Evolutionary conservation across 305 asterid species (phyloP), one percentile per base, ranked within the genome.

Genomic region (Euphrasia arctica): DNA sequence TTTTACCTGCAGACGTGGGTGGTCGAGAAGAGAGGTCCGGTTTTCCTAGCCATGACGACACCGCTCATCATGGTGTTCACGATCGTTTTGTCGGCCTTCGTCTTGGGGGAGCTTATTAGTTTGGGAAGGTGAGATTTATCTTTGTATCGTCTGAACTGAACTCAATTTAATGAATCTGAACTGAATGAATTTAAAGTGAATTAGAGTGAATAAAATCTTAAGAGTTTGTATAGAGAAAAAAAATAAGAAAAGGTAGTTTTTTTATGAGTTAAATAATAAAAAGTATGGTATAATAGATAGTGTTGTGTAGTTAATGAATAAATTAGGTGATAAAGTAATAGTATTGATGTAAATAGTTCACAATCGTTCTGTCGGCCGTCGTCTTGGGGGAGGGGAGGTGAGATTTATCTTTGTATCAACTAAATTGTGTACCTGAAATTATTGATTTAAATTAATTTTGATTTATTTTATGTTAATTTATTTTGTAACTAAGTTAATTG

Each of bases 351-450:
- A 18, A 18, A 18, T n/a, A n/a, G 28, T 80, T 92, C 43, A 90
- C 98, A 11, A 84, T 86, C 55, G 60, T 74, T 18, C 60, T 86
- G 5, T 89, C 98, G 0, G 93, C 91, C 10, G 66, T 87, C 49
- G 75, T 92, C 15, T 74, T 87, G 11, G 98, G 98, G 51, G 97
- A 87, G 48, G 98, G 97, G 71, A 87, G 98, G 98, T 89, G 42
- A 36, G 32, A 58, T 67, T 28, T 47, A 41, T 7, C 29, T 9
- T 18, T 18, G 22, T 18, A 18, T 18, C 22, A 18, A 18, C 22
- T 18, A 18, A 18, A 18, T 18, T 18, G 22, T 8, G 8, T 49
- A 42, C 48, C 4, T 5, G 12, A 18, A 18, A 18, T 18, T 18
- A 18, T 18, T 18, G 22, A 18, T 18, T 18, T 18, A 18, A 18